Evolutionary conservation across 2,329 filamentous ascomycete species (phyloP).

Genomic region (Fusarium devonianum): DNA sequence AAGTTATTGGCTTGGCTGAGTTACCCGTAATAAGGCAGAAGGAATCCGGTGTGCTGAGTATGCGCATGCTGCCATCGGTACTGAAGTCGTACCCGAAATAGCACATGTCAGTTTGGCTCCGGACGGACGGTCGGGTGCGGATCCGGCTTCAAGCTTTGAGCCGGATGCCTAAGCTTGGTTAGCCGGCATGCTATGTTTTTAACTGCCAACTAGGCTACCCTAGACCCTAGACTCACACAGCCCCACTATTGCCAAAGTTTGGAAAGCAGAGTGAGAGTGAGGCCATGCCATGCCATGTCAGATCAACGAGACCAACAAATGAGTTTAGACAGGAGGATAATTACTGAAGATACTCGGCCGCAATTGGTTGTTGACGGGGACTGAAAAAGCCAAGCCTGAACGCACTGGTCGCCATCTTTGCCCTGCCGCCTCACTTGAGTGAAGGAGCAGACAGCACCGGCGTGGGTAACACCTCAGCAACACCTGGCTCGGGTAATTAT

Average conservation of each 20-base stretch:
- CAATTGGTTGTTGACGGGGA: slow-evolving; percentile 3
- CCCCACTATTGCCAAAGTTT: not conserved
- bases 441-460: slow-evolving; percentile 5
- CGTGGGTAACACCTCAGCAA: not conserved
- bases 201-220: not conserved
- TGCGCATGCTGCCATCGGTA: too few relatives aligned
- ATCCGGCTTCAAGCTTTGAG: slow-evolving; percentile 28
- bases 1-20: too few relatives aligned
- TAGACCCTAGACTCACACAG: not conserved
- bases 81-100: slow-evolving; percentile 11
- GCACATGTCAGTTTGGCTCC: slow-evolving; percentile 29
- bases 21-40: too few relatives aligned
- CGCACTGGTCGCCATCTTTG: not conserved
- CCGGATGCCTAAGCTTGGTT: slow-evolving; percentile 21
- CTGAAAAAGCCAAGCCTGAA: slow-evolving; percentile 2
- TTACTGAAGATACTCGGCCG: too few relatives aligned
- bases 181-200: not conserved
- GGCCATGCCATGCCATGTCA: slow-evolving; percentile 7
- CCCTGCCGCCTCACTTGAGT: slow-evolving; percentile 8
- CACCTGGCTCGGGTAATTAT: not conserved
- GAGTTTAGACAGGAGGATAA: too few relatives aligned
- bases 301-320: slow-evolving; percentile 2
- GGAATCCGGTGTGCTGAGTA: too few relatives aligned
- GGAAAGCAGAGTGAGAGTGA: slow-evolving; percentile 1
- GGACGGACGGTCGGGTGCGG: slow-evolving; percentile 39